These are phyloP conservation scores for Lachnellula suecica DNA, from an alignment of 2,329 filamentous ascomycete genomes.

Conservation along the genomic window DNA sequence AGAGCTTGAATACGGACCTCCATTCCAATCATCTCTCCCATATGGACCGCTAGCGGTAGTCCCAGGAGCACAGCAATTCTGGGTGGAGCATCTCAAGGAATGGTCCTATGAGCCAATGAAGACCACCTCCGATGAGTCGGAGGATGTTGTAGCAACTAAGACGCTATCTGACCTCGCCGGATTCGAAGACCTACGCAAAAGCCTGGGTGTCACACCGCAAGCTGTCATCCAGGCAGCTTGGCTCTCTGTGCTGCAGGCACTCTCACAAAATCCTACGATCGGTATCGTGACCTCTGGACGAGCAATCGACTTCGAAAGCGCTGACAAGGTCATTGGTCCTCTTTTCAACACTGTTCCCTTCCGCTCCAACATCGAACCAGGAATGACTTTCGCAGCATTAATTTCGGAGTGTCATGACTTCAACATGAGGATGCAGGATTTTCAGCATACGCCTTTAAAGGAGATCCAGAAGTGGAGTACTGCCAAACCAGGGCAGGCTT, in stretches of 20 bases:
- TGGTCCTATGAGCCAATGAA: slow-evolving; percentile 22
- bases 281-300: slow-evolving; percentile 81
- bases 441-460: slow-evolving; percentile 76
- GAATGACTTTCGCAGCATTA: slow-evolving; percentile 58
- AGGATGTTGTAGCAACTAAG: slow-evolving; percentile 27
- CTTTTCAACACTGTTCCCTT: slow-evolving; percentile 90
- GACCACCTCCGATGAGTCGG: background rate
- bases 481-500: slow-evolving; percentile 44
- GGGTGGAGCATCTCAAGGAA: slow-evolving; percentile 43
- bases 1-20: slow-evolving; percentile 39
- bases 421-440: slow-evolving; percentile 65
- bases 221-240: slow-evolving; percentile 76
- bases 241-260: slow-evolving; percentile 59
- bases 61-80: slow-evolving; percentile 61
- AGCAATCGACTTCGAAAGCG: slow-evolving; percentile 63
- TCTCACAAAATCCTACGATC: slow-evolving; percentile 44
- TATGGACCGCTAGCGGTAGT: slow-evolving; percentile 63
- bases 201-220: slow-evolving; percentile 73
- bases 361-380: slow-evolving; percentile 44
- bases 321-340: slow-evolving; percentile 72
- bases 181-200: slow-evolving; percentile 53
- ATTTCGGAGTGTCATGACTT: slow-evolving; percentile 68
- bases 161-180: slow-evolving; percentile 36
- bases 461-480: slow-evolving; percentile 79
- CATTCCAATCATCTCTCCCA: slow-evolving; percentile 66